Base-by-base conservation (phyloP, 2,329 filamentous ascomycete species). In the Rhynchosporium graminicola region DNA sequence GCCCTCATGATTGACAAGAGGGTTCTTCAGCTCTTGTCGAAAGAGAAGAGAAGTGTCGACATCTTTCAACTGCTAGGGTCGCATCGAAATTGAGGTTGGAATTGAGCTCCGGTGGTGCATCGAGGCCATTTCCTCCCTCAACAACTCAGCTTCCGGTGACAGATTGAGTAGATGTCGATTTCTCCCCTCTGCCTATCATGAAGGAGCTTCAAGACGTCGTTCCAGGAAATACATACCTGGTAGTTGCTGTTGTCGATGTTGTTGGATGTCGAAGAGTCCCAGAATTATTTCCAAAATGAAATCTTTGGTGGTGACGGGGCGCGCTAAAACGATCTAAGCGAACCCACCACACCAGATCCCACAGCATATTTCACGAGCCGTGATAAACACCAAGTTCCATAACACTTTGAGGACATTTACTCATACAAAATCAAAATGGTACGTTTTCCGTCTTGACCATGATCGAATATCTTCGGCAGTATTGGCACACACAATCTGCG, bases 1-100 rank as follows among this genome's bases (percentile, higher is more conserved):
- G 85, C 86, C 86, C 85, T 84, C 81, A 76, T 74, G 71, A 70
- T 73, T 68, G 68, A 70, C 69, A 74, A 78, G 80, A 86, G 85
- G 86, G 86, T 87, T 89, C 86, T 87, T 82, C 85, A 77, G 85
- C 86, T 85, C 85, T 81, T 77, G 80, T 80, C 36, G 51, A 81
- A 80, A 82, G 80, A 81, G 81, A 83, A 79, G 81, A 80, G 83
- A 81, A 70, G 85, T 87, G 85, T 88, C 85, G 69, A 65, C 65
- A 70, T 73, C 71, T 72, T 72, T 71, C 70, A 69, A 71, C 65
- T 62, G 68, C 67, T 60, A 46, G 57, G 66, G 58, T 65, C 45
- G 56, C 65, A 57, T 63, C 40, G 60, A 55, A 40, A 28, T 50
- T 45, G 42, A 45, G 42, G 43, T 20, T 50, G 33, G 54, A 63